phyloP scores from a whole-genome alignment of 2,329 filamentous ascomycete genomes.

The Alternaria sp. region DNA sequence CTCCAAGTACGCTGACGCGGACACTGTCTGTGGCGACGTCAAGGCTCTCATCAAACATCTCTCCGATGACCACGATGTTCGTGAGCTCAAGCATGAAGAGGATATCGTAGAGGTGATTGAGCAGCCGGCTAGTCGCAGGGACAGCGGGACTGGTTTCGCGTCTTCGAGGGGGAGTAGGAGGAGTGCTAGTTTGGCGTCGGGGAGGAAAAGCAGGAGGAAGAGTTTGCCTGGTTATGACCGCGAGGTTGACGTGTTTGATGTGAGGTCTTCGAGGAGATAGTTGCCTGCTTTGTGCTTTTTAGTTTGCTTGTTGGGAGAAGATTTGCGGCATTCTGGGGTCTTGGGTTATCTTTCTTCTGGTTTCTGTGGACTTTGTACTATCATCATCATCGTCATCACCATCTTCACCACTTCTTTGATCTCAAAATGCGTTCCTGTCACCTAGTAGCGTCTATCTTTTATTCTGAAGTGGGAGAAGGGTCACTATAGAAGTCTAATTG shows the following conservation, averaged over 20 bases:
- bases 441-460: no score
- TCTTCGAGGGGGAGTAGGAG: slow-evolving; percentile 34
- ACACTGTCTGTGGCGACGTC: slow-evolving; percentile 51
- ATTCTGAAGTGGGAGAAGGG: not conserved
- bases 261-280: slow-evolving; percentile 28
- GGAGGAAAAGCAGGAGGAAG: slow-evolving; percentile 19
- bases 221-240: slow-evolving; percentile 34
- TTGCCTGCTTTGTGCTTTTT: not conserved
- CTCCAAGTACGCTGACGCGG: slow-evolving; percentile 31
- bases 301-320: not conserved
- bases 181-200: slow-evolving; percentile 39
- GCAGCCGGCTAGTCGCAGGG: slow-evolving; percentile 31
- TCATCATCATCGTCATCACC: not conserved
- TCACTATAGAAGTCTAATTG: not conserved
- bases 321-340: not conserved
- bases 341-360: not conserved
- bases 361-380: not conserved
- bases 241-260: slow-evolving; percentile 39
- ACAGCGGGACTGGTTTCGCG: slow-evolving; percentile 36
- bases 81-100: slow-evolving; percentile 44
- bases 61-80: slow-evolving; percentile 44
- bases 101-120: slow-evolving; percentile 47
- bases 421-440: not conserved
- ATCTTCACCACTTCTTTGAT: not conserved
- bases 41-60: slow-evolving; percentile 49